Evolutionary conservation across 495 filamentous ascomycete species (phyloP), one percentile per base, ranked within the genome.

Genomic region (Physcia stellaris): DNA sequence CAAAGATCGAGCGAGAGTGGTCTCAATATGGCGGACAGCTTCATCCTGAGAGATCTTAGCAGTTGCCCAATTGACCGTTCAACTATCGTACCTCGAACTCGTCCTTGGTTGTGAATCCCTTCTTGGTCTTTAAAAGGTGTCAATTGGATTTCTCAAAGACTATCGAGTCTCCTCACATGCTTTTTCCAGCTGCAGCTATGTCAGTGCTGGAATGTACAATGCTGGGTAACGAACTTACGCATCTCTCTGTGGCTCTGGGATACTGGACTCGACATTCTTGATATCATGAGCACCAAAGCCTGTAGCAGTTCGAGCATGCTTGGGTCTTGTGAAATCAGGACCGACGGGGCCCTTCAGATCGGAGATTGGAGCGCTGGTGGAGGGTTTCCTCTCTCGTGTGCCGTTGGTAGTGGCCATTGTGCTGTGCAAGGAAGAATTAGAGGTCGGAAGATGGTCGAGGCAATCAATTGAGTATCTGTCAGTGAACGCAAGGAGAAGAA

Each of bases 271-370:
- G 29, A 95, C 84, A 50, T 55, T 77, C 69, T 94, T 95, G 66
- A 94, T 96, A 49, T 96, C 88, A 2, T 68, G 62, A 18, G 84
- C 70, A 19, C 87, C 86, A 53, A 94, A 87, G 7, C 90, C 90
- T 3, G 90, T 98, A 46, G 79, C 79, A 12, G 87, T 95, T 35
- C 90, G 74, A 67, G 83, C 93, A 64, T 98, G 90, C 63, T 96
- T 96, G 15, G 90, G 90, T 39, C 88, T 69, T 43, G 61, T 45
- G 49, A 71, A 66, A 11, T 73, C 76, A 3, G 83, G 83, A 2
- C 79, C 79, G 38, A 95, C 68, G 2, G 80, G 79, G 31, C 83
- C 86, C 57, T 81, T 68, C 24, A 95, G 74, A 48, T 86, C 82
- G 28, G 78, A 71, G 48, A 94, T 75, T 23, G 86, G 86, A 37